Evolutionary conservation across 805 yeast species (phyloP).

Genomic region (Starmerella etchellsii): DNA sequence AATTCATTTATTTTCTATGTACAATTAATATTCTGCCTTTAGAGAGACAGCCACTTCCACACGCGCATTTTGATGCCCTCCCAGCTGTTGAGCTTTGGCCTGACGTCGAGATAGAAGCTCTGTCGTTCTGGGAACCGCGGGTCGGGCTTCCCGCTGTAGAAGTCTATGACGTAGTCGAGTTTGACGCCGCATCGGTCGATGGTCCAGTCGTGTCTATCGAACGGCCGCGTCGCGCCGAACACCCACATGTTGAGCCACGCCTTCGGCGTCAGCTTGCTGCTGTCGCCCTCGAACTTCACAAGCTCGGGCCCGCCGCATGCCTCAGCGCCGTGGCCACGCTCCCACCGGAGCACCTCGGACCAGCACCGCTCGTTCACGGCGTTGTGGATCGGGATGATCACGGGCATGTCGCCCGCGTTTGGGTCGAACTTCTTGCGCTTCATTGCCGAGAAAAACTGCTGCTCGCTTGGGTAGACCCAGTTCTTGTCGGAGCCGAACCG

Average conservation of each 20-base stretch:
- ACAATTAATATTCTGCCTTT: neutral
- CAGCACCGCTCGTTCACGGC: slow-evolving; percentile 89
- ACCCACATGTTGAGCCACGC: slow-evolving; percentile 51
- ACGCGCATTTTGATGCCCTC: slow-evolving; percentile 67
- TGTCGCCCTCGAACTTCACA: slow-evolving; percentile 81
- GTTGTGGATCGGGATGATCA: slow-evolving; percentile 89
- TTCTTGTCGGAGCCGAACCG: slow-evolving; percentile 50
- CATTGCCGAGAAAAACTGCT: slow-evolving; percentile 93
- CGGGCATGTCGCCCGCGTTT: slow-evolving; percentile 64
- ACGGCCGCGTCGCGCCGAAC: slow-evolving; percentile 66
- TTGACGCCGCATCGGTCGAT: slow-evolving; percentile 71
- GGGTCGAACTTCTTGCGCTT: slow-evolving; percentile 81
- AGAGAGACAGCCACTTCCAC: neutral
- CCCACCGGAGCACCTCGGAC: slow-evolving; percentile 78
- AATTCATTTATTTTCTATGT: neutral
- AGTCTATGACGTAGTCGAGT: slow-evolving; percentile 87
- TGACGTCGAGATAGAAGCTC: slow-evolving; percentile 69
- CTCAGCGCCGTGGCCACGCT: slow-evolving; percentile 29
- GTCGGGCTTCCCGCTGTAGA: slow-evolving; percentile 51
- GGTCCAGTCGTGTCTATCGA: slow-evolving; percentile 94
- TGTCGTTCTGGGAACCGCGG: slow-evolving; percentile 37
- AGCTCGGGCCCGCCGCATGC: slow-evolving; percentile 74
- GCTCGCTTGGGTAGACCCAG: slow-evolving; percentile 94
- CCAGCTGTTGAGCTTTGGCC: slow-evolving; percentile 74
- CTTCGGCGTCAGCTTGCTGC: slow-evolving; percentile 72